Evolutionary conservation across 768 basidiomycete genomes (phyloP).

Genomic region (Boletus vermiculosoides): DNA sequence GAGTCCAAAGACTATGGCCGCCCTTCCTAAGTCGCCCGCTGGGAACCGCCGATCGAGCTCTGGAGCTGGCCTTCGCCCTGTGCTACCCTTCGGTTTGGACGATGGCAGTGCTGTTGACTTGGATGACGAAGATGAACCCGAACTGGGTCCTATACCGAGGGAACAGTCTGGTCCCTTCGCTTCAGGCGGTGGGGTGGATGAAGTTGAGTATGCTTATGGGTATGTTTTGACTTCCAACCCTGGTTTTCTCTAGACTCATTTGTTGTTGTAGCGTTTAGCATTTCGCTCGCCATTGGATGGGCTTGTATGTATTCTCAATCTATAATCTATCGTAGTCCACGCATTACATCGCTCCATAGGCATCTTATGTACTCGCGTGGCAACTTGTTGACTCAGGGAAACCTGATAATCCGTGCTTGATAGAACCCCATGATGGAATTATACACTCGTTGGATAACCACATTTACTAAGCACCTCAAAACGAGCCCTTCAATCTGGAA

Average conservation of each 20-base stretch:
- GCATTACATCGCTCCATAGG: neutral
- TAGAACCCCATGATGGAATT: neutral
- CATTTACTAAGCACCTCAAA: slow-evolving; percentile 23
- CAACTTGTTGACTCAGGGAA: neutral
- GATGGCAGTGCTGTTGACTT: slow-evolving; percentile 68
- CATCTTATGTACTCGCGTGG: neutral
- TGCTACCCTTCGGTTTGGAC: slow-evolving; percentile 74
- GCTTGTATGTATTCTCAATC: neutral
- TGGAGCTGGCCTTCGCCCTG: slow-evolving; percentile 80
- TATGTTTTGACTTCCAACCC: slow-evolving; percentile 35
- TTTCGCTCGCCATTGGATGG: neutral
- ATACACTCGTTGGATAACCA: neutral
- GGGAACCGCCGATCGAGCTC: slow-evolving; percentile 80
- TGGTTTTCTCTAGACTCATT: slow-evolving; percentile 9
- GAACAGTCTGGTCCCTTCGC: slow-evolving; percentile 73
- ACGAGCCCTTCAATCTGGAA: slow-evolving; percentile 56
- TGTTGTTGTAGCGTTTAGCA: slow-evolving; percentile 21
- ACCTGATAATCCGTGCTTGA: too few relatives aligned
- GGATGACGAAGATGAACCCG: slow-evolving; percentile 72
- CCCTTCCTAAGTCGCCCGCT: slow-evolving; percentile 88
- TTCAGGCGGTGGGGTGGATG: slow-evolving; percentile 80
- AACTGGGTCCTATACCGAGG: slow-evolving; percentile 73
- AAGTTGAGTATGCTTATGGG: slow-evolving; percentile 89
- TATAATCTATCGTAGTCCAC: neutral
- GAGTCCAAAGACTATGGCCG: slow-evolving; percentile 94